phyloP scores from a whole-genome alignment of 169 alveolate species.

The Cryptosporidium parvum region DNA sequence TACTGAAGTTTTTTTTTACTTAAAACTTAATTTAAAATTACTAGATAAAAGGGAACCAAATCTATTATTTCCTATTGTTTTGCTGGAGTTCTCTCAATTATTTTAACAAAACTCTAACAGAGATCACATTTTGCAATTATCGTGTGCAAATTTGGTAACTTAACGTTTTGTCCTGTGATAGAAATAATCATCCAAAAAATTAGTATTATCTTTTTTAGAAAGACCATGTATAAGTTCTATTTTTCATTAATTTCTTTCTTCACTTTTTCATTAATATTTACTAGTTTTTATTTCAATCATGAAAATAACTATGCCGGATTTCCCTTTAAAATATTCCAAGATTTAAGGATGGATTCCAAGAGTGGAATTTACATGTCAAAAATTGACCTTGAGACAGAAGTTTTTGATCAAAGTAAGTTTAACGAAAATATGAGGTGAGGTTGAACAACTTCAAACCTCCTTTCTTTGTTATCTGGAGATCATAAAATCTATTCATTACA shows the following conservation, averaged over 20 bases:
- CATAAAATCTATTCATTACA: background rate
- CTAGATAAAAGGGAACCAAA: background rate
- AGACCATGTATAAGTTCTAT: background rate
- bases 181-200: background rate
- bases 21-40: background rate
- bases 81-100: background rate
- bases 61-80: background rate
- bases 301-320: background rate
- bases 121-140: background rate
- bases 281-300: background rate
- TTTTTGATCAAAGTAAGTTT: background rate
- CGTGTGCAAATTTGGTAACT: constrained; percentile 9
- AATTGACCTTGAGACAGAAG: background rate
- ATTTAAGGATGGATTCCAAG: background rate
- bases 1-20: background rate
- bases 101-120: background rate
- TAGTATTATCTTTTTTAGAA: no score
- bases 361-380: background rate
- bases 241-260: background rate
- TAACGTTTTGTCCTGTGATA: background rate
- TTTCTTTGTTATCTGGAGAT: background rate
- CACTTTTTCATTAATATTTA: background rate
- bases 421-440: background rate
- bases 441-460: background rate
- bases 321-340: background rate